These are phyloP conservation scores for Onygena corvina DNA, from an alignment of 2,329 filamentous ascomycete genomes.

Conservation along the genomic window DNA sequence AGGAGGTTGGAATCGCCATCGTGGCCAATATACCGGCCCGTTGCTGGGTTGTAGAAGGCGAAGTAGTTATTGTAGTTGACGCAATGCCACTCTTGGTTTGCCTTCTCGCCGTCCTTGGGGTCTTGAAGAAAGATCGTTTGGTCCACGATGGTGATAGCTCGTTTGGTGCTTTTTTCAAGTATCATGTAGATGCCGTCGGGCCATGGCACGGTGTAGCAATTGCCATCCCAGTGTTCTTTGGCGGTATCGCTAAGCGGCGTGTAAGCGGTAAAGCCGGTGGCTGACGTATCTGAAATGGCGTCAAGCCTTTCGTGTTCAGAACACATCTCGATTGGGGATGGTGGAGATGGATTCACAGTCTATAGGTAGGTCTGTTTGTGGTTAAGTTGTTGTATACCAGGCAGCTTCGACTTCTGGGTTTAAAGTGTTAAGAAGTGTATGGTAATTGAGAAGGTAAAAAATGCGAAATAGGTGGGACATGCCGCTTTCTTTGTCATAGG, in stretches of 20 bases:
- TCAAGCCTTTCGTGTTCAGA: background rate
- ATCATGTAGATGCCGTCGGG: background rate
- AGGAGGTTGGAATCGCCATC: background rate
- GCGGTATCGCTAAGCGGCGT: background rate
- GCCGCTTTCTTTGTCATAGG: no score
- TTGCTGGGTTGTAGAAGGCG: background rate
- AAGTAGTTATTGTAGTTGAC: background rate
- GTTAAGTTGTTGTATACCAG: no score
- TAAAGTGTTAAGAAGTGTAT: no score
- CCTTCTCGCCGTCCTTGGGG: background rate
- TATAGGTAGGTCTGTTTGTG: no score
- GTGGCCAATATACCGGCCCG: background rate
- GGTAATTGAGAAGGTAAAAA: no score
- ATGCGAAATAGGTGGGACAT: no score
- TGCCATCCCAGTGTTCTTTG: constrained; percentile 8
- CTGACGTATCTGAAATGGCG: background rate
- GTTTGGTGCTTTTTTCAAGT: background rate
- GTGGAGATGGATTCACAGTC: no score
- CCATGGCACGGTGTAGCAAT: background rate
- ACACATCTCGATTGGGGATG: no score
- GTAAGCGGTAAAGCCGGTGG: background rate
- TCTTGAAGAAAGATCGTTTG: background rate
- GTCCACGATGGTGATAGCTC: background rate
- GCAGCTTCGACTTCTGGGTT: no score
- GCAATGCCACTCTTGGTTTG: background rate